Percentiles rank a stretch among this genome's conserved stretches.
phyloP scores from a whole-genome alignment of 768 basidiomycete genomes.

The Rhodotorula graminis region DNA sequence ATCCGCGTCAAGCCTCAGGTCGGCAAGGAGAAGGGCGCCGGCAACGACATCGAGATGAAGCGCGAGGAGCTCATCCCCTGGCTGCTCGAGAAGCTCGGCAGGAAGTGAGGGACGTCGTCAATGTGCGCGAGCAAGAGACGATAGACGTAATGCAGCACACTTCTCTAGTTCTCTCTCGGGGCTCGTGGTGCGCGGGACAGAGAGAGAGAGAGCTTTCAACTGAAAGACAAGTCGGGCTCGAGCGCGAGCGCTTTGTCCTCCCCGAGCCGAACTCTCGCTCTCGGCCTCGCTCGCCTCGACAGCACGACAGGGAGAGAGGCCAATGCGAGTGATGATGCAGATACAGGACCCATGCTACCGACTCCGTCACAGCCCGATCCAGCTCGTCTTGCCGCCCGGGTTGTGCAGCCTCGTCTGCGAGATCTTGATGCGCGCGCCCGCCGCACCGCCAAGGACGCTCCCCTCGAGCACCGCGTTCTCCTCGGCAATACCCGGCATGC shows the following conservation, averaged over 20 bases:
- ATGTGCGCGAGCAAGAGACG: neutral
- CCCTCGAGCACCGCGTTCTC: conserved; percentile 13
- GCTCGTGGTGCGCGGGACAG: too few relatives aligned
- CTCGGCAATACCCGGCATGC: conserved; percentile 33
- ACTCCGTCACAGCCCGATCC: conserved; percentile 7
- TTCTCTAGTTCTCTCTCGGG: neutral
- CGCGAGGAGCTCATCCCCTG: conserved; percentile 31
- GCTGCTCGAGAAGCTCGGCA: conserved; percentile 27
- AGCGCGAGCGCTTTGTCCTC: too few relatives aligned
- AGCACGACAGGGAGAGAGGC: too few relatives aligned
- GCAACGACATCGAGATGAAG: conserved; percentile 45
- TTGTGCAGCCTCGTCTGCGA: conserved; percentile 92
- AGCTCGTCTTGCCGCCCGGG: conserved; percentile 63
- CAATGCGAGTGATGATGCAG: neutral
- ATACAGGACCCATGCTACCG: neutral
- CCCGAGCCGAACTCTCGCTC: too few relatives aligned
- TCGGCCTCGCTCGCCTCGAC: too few relatives aligned
- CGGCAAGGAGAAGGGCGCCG: conserved; percentile 58
- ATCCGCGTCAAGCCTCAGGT: conserved; percentile 79
- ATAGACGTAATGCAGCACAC: neutral
- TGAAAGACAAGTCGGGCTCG: too few relatives aligned
- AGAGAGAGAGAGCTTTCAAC: too few relatives aligned
- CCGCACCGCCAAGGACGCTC: neutral
- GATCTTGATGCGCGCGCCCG: conserved; percentile 62
- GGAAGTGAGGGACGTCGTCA: too few relatives aligned